Base-by-base conservation (phyloP, 2,329 filamentous ascomycete species). In the Sordariomycetes sp. region DNA sequence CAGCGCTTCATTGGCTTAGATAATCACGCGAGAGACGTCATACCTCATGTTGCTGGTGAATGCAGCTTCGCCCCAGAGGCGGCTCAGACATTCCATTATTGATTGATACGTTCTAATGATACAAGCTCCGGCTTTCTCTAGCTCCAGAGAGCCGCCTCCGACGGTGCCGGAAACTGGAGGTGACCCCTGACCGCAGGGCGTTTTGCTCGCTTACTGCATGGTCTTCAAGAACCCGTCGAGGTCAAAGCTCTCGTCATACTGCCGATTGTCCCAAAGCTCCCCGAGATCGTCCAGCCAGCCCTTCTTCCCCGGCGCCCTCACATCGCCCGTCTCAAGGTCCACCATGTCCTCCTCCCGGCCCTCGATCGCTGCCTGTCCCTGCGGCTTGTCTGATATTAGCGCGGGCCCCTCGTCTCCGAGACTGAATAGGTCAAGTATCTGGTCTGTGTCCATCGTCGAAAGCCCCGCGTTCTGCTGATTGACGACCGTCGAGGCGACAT, bases 191-290 rank as follows among this genome's bases (percentile, higher is more conserved):
- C 28, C 4, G 28, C 28, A 32, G 28, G 28, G 28, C 8, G 28
- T 32, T 32, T 32, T 32, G 28, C 28, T 32, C 28, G 8, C 28
- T 68, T 67, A 79, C 60, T 90, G 89, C 90, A 99, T 97, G 64
- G 84, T 95, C 71, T 91, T 92, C 75, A 99, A 80, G 76, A 97
- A 99, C 3, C 90, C 92, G 66, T 96, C 91, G 64, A 99, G 76
- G 70, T 97, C 90, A 71, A 97, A 97, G 72, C 96, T 95, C 75
- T 99, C 94, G 73, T 97, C 91, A 72, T 99, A 99, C 76, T 97
- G 92, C 69, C 86, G 87, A 70, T 97, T 93, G 70, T 99, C 94
- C 93, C 94, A 99, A 34, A 99, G 76, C 72, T 99, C 94, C 59
- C 90, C 93, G 59, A 99, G 74, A 68, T 97, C 94, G 69, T 99